Base-by-base conservation (phyloP, 2,329 filamentous ascomycete genomes). In the Cladophialophora immunda region DNA sequence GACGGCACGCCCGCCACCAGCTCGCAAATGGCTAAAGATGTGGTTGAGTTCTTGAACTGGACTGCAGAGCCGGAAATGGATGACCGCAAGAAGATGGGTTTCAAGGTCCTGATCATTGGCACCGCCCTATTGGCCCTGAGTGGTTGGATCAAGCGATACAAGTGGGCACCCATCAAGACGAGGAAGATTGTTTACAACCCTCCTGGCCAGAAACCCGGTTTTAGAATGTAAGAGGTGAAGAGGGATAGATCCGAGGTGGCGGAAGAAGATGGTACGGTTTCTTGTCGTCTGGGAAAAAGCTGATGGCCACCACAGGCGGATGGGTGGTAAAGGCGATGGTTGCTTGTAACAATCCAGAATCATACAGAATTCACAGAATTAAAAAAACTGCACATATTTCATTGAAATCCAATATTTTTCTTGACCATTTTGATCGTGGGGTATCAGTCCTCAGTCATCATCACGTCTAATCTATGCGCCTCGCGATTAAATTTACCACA, bases 21-120 rank as follows among this genome's bases (percentile, higher is more conserved):
- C 73, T 97, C 94, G 71, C 95, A 99, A 85, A 99, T 99, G 95
- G 95, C 95, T 81, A 99, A 99, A 90, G 95, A 99, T 76, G 95
- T 99, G 68, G 90, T 92, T 68, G 95, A 99, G 84, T 99, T 99
- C 86, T 87, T 99, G 79, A 98, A 99, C 90, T 99, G 95, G 95
- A 87, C 95, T 62, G 94, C 95, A 66, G 95, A 99, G 86, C 95
- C 95, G 57, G 95, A 99, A 87, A 97, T 97, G 93, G 95, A 99
- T 78, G 90, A 97, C 80, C 92, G 95, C 79, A 99, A 99, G 92
- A 95, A 93, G 86, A 99, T 98, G 95, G 95, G 95, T 77, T 89
- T 97, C 88, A 98, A 99, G 90, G 92, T 97, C 62, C 81, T 99
- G 75, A 89, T 91, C 73, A 88, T 97, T 73, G 89, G 89, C 63